These are phyloP conservation scores for Aspergillus sp. DNA, from an alignment of 2,329 filamentous ascomycete species.

Conservation along the genomic window DNA sequence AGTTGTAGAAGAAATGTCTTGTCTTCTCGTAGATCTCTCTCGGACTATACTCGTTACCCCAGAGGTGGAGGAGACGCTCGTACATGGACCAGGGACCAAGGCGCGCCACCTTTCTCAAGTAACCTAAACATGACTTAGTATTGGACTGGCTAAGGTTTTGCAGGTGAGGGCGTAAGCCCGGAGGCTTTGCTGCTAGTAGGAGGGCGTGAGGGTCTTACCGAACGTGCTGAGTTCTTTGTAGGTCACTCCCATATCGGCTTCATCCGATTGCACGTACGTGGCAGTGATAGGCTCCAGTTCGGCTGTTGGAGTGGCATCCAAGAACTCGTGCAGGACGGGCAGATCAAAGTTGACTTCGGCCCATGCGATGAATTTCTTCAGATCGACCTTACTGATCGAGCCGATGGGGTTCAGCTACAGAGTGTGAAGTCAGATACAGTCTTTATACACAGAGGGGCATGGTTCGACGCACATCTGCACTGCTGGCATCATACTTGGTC, in stretches of 20 bases:
- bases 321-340: constrained; percentile 64
- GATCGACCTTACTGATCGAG: constrained; percentile 62
- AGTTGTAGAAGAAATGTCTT: constrained; percentile 43
- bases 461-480: constrained; percentile 49
- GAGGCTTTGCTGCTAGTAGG: too few species aligned
- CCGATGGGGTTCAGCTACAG: constrained; percentile 39
- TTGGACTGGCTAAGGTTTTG: neutral
- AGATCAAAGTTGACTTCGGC: constrained; percentile 58
- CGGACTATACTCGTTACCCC: constrained; percentile 41
- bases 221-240: constrained; percentile 55
- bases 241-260: constrained; percentile 54
- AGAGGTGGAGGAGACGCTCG: constrained; percentile 50
- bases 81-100: constrained; percentile 56
- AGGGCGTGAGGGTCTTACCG: constrained; percentile 32
- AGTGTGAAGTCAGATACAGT: constrained; percentile 2
- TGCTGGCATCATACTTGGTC: constrained; percentile 67
- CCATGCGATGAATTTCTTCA: constrained; percentile 71
- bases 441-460: neutral
- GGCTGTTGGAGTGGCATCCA: constrained; percentile 61
- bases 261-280: constrained; percentile 58
- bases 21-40: constrained; percentile 49
- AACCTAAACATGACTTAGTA: neutral
- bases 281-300: constrained; percentile 66
- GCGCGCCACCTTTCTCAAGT: constrained; percentile 53
- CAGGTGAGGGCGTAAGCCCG: neutral